Evolutionary conservation across 208 protist genomes (phyloP).

Genomic region (Acanthamoeba healyi): DNA sequence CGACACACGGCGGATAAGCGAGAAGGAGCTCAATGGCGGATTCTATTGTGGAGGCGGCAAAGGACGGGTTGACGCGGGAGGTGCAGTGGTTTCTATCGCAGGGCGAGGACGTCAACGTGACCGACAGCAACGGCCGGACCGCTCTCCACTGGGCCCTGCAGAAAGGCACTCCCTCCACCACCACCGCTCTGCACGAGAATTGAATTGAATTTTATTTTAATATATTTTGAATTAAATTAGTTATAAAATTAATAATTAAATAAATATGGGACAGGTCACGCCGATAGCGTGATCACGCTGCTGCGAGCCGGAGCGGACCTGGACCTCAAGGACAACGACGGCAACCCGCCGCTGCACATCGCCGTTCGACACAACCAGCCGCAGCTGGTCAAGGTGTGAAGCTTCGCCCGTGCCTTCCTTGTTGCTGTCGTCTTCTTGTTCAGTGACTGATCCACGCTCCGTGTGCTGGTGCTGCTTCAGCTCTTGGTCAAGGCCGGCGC

Average conservation of each 20-base stretch:
- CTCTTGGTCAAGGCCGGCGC: slow-evolving; percentile 40
- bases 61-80: neutral
- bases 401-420: neutral
- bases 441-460: neutral
- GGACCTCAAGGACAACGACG: slow-evolving; percentile 45
- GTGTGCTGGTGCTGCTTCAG: too few species aligned
- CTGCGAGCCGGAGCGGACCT: slow-evolving; percentile 51
- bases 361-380: slow-evolving; percentile 38
- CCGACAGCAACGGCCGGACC: slow-evolving; percentile 22
- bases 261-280: neutral
- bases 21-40: slow-evolving; percentile 13
- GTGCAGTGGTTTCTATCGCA: slow-evolving; percentile 68
- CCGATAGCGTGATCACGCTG: neutral
- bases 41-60: slow-evolving; percentile 59
- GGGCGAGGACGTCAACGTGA: slow-evolving; percentile 66
- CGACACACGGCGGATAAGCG: neutral
- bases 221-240: neutral
- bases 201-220: neutral
- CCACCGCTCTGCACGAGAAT: neutral
- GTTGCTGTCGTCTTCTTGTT: neutral
- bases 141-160: slow-evolving; percentile 37
- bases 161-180: neutral
- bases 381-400: slow-evolving; percentile 38
- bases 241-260: neutral
- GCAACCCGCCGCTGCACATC: slow-evolving; percentile 42